phyloP scores from a whole-genome alignment of 163 green algal genomes.

The Trebouxiophyceae sp. region DNA sequence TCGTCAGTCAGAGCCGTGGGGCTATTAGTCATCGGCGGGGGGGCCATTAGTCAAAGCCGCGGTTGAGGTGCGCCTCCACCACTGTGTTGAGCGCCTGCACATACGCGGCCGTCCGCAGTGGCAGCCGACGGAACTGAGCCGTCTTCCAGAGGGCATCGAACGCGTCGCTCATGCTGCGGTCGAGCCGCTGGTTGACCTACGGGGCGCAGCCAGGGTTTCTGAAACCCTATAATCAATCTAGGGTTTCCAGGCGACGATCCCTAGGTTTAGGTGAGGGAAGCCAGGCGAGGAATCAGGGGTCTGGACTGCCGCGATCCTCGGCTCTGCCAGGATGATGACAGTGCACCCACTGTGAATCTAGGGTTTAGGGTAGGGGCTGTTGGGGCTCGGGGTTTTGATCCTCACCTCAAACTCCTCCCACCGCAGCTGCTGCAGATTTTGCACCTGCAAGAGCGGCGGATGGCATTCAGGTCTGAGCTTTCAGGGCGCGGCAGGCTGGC shows the following conservation, averaged over 20 bases:
- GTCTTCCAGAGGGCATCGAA: conserved; percentile 50
- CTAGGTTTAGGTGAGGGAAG: not conserved
- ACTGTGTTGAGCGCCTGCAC: conserved; percentile 78
- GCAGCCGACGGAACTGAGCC: conserved; percentile 49
- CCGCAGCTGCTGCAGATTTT: conserved; percentile 92
- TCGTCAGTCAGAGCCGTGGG: too few relatives aligned
- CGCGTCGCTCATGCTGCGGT: conserved; percentile 25
- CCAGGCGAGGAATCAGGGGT: not conserved
- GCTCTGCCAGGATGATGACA: not conserved
- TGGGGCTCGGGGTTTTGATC: too few relatives aligned
- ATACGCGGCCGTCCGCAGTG: conserved; percentile 82
- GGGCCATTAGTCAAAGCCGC: conserved; percentile 76
- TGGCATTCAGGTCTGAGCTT: too few relatives aligned
- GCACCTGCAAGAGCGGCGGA: conserved; percentile 39
- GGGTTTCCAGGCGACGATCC: not conserved
- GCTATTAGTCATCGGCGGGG: too few relatives aligned
- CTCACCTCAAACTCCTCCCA: conserved; percentile 1
- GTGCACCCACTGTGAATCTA: not conserved
- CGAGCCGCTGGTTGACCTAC: conserved; percentile 71
- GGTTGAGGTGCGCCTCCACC: conserved; percentile 65
- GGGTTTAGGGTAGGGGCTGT: not conserved
- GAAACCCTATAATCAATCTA: not conserved
- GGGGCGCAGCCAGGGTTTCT: not conserved
- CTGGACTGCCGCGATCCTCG: not conserved
- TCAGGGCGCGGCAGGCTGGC: too few relatives aligned